Base-by-base conservation (phyloP, 257 asterid species). In the Pogostemon cablin region DNA sequence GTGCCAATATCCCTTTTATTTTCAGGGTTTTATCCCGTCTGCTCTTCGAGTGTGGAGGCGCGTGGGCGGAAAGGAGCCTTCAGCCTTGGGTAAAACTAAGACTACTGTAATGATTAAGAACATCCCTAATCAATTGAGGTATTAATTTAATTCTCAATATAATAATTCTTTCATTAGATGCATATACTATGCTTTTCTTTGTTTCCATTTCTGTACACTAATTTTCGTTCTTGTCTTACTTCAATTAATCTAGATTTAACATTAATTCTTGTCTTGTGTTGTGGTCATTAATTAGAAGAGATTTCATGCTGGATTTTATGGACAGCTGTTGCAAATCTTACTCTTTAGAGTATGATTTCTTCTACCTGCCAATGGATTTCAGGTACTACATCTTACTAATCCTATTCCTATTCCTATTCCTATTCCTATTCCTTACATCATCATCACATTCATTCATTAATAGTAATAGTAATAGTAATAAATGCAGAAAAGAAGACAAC, bases 281-380 rank as follows among this genome's bases (percentile, higher is more conserved):
- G 59, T 12, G 7, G 9, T 1, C n/a, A 4, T 4, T 52, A 2
- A 50, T 58, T 12, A 85, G 93, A 84, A 76, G 87, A 34, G 71
- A 76, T 12, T 56, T 17, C 25, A 73, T 87, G 77, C 57, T 87
- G 4, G 62, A 61, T 4, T 86, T 84, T 52, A 3, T 87, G 12
- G 95, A 87, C 44, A 2, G 15, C 3, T 69, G 47, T 4, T 78
- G 88, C 82, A 2, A 3, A 2, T 10, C 10, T 0, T 57, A 77
- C 67, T 56, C 75, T 0, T 9, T 86, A 65, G 84, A 71, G 54
- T 87, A 84, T 55, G 91, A 87, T 69, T 86, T 86, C 46, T 6
- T 87, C 20, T 85, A 87, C 58, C 61, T 87, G 0, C 95, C 91
- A 0, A 83, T 87, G 75, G 95, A 87, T 41, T 87, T 86, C 63